phyloP scores from a whole-genome alignment of 805 yeast species.

The Cyberlindnera euphorbiae region DNA sequence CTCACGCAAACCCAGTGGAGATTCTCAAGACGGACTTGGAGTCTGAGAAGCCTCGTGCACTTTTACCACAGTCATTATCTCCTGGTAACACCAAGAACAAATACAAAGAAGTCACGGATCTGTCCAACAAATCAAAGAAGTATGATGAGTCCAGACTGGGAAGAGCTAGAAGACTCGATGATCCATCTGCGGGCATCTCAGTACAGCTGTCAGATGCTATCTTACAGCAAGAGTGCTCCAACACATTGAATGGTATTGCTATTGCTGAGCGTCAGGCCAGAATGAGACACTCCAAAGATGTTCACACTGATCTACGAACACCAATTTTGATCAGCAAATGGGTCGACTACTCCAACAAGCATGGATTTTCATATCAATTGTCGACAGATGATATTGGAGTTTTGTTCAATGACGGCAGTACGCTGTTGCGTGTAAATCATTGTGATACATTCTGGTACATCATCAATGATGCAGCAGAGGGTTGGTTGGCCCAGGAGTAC shows the following conservation, averaged over 20 bases:
- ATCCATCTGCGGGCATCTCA: conserved; percentile 26
- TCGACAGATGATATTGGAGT: conserved; percentile 90
- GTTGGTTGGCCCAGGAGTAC: conserved; percentile 51
- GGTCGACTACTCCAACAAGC: conserved; percentile 96
- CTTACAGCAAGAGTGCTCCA: conserved; percentile 41
- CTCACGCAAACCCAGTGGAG: conserved; percentile 60
- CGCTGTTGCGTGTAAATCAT: conserved; percentile 68
- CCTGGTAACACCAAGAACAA: conserved; percentile 89
- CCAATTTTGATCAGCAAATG: conserved; percentile 85
- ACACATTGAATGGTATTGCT: conserved; percentile 40
- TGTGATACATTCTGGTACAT: conserved; percentile 64
- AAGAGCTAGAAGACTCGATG: conserved; percentile 36
- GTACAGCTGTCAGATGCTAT: conserved; percentile 22
- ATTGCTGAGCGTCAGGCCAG: conserved; percentile 42
- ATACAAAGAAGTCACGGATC: conserved; percentile 55
- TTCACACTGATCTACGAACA: conserved; percentile 27
- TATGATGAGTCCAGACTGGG: conserved; percentile 32
- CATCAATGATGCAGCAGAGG: conserved; percentile 41
- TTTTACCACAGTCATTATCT: conserved; percentile 84
- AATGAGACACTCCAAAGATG: conserved; percentile 27
- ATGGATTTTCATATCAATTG: conserved; percentile 91
- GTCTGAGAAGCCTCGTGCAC: conserved; percentile 59
- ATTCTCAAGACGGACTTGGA: conserved; percentile 64
- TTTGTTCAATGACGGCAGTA: conserved; percentile 77
- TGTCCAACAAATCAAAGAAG: conserved; percentile 21